phyloP scores from a whole-genome alignment of 192 early-diverging fungal genomes.

The Thamnidium elegans region DNA sequence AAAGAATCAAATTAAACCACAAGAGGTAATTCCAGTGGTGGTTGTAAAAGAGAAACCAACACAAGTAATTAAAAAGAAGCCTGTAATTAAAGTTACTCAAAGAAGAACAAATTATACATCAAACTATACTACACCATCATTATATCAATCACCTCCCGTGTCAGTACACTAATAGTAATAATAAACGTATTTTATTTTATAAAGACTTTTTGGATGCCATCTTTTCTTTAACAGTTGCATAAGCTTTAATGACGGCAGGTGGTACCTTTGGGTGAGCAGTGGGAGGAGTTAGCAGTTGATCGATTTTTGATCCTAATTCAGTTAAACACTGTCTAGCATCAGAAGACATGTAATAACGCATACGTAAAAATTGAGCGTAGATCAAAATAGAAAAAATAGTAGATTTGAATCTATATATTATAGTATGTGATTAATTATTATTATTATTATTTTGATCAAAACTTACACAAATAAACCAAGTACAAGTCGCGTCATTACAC shows the following conservation, averaged over 20 bases:
- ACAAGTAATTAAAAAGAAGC: too few species aligned
- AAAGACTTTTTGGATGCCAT: too few species aligned
- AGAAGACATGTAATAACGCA: constrained; percentile 43
- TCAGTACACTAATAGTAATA: background rate
- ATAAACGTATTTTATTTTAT: too few species aligned
- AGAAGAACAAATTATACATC: too few species aligned
- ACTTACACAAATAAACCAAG: constrained; percentile 52
- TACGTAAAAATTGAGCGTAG: constrained; percentile 68
- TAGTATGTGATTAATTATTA: background rate
- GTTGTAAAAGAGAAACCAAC: too few species aligned
- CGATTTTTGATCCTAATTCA: constrained; percentile 1
- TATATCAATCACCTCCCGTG: background rate
- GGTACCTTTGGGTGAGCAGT: constrained; percentile 28
- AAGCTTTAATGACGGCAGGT: constrained; percentile 24
- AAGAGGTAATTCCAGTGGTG: too few species aligned
- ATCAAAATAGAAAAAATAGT: constrained; percentile 41
- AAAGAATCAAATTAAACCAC: background rate
- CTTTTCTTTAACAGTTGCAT: constrained; percentile 3
- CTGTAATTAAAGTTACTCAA: too few species aligned
- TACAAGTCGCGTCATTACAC: constrained; percentile 62
- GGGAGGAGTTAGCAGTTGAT: constrained; percentile 22
- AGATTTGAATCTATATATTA: constrained; percentile 23
- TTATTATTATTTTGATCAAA: background rate
- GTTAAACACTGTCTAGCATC: constrained; percentile 7
- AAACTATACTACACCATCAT: background rate